Evolutionary conservation across 2,329 filamentous ascomycete genomes (phyloP), one percentile per base, ranked within the genome.

Genomic region (Clonostachys rosea): DNA sequence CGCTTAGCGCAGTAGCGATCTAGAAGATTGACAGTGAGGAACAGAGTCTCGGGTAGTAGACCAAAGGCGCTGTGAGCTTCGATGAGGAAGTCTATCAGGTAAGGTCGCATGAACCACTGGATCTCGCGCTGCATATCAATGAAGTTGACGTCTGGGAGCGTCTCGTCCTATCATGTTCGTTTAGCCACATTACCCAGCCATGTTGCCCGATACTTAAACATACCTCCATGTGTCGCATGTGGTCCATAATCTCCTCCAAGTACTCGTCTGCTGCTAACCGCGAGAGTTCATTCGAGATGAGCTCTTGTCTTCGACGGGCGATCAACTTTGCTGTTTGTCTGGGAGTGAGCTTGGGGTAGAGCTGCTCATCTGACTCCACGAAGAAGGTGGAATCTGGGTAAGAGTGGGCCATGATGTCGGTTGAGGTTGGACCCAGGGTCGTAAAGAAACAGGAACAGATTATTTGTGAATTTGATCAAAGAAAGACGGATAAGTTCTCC

Each of bases 111-210:
- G 72, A 95, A 97, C 94, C 94, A 99, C 66, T 97, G 91, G 53
- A 99, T 97, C 78, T 99, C 94, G 55, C 91, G 91, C 71, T 99
- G 94, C 69, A 97, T 96, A 67, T 99, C 94, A 66, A 99, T 99
- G 35, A 95, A 91, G 67, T 92, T 92, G 65, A 95, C 92, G 68
- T 99, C 94, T 46, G 94, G 89, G 55, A 97, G 76, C 30, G 94
- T 97, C 70, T 95, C 87, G 60, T 86, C 81, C 79, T 81, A 42
- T 47, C 40, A 30, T 30, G 20, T 34, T 44, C 49, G 30, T 55
- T 61, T 51, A 72, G 61, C 51, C 14, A 36, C n/a, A 20, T 20
- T 24, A 10, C 20, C 14, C 13, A 8, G 33, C 7, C 12, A 18
- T n/a, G 4, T n/a, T 12, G 4, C n/a, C 17, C 35, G 2, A 20